phyloP scores from a whole-genome alignment of 106 monocot genomes.

The Dactylorhiza incarnata region DNA sequence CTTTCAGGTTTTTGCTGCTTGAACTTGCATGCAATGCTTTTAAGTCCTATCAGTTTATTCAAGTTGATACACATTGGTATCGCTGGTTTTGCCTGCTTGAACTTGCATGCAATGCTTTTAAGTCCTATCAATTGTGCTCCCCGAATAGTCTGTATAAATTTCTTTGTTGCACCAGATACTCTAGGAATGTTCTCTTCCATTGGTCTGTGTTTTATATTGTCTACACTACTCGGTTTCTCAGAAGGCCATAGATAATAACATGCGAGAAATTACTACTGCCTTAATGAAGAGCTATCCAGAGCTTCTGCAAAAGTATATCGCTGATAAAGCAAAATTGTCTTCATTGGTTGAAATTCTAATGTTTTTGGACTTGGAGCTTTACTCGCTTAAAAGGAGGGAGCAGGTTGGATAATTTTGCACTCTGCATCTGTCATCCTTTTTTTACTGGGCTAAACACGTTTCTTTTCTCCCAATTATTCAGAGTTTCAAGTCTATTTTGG shows the following conservation, averaged over 20 bases:
- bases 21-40: too few species aligned
- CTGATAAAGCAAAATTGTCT: conserved; percentile 89
- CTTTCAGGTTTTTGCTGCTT: too few species aligned
- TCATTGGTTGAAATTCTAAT: conserved; percentile 67
- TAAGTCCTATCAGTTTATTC: too few species aligned
- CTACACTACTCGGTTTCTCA: conserved; percentile 15
- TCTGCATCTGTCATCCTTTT: conserved; percentile 6
- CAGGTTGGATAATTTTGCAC: conserved; percentile 38
- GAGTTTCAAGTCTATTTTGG: conserved; percentile 69
- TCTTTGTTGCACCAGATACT: not conserved
- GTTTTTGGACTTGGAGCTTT: conserved; percentile 85
- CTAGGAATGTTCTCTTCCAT: not conserved
- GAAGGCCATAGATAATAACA: conserved; percentile 75
- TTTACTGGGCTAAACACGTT: not conserved
- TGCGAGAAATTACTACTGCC: conserved; percentile 63
- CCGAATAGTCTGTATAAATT: not conserved
- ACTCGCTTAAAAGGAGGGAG: conserved; percentile 85
- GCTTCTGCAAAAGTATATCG: conserved; percentile 68
- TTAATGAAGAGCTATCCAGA: conserved; percentile 81
- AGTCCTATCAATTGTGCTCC: not conserved
- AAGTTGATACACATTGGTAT: too few species aligned
- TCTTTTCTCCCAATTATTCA: conserved; percentile 16
- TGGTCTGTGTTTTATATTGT: not conserved
- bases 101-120: not conserved
- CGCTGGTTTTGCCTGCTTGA: too few species aligned